Evolutionary conservation across 345 rosid species (phyloP), one percentile per base, ranked within the genome.

Genomic region (Bruguiera sexangula): DNA sequence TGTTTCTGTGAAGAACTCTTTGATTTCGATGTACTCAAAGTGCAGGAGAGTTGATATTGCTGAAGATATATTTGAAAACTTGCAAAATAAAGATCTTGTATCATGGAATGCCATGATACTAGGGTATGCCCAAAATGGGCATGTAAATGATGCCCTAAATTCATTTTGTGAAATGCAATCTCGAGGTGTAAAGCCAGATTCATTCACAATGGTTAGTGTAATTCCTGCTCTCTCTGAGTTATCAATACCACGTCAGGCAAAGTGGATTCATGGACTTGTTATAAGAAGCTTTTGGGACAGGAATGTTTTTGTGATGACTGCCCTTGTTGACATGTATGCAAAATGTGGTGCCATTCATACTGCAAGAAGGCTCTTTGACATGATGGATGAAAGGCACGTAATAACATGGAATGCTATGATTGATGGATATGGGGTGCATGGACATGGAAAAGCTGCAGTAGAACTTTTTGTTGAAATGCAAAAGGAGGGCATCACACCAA

Each of bases 351-450:
- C 80, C 63, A 67, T 76, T 56, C 61, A 62, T 46, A 71, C 65
- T 15, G 80, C 76, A 24, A 76, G 76, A 63, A 67, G 68, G 64
- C 80, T 76, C 55, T 76, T 76, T 61, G 72, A 76, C 62, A 55
- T 57, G 75, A 76, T 71, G 73, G 58, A 69, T 18, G 58, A 71
- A 62, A 62, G 73, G 60, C 80, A 76, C 50, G 69, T 57, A 15
- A 76, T 76, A 31, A 76, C 80, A 3, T 76, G 80, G 80, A 76
- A 76, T 66, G 72, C 76, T n/a, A 76, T 76, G 76, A 71, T 76
- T 61, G 80, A 76, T 62, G 75, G 73, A 15, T 76, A 76, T 36
- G 80, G 80, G 29, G 68, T 69, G 1, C 75, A 76, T 63, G 80
- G 80, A 29, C 73, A 60, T 24, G 80, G 80, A 53, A 71, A 51